Percentiles rank a stretch among this genome's conserved stretches.
These are phyloP conservation scores for Petunia secreta DNA, from an alignment of 257 asterid genomes.

Conservation along the genomic window DNA sequence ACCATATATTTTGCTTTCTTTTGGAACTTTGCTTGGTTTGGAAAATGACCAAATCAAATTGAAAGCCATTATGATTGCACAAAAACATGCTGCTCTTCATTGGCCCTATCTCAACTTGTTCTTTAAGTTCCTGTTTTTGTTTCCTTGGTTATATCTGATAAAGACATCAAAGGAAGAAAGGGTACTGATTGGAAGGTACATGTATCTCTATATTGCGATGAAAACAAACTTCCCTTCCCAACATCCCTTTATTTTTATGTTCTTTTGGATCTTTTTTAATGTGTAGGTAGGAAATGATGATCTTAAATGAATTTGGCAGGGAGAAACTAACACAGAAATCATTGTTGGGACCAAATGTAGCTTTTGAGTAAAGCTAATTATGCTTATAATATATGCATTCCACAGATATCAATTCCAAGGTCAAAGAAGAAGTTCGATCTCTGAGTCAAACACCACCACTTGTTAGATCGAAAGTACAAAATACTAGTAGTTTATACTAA, in stretches of 20 bases:
- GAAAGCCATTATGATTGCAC: slow-evolving; percentile 75
- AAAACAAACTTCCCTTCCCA: slow-evolving; percentile 17
- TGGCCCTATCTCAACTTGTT: slow-evolving; percentile 85
- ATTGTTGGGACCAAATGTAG: slow-evolving; percentile 52
- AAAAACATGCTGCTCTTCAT: slow-evolving; percentile 59
- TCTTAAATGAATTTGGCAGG: slow-evolving; percentile 25
- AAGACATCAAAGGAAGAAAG: slow-evolving; percentile 50
- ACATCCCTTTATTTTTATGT: slow-evolving; percentile 21
- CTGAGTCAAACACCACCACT: slow-evolving; percentile 55
- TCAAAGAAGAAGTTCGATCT: slow-evolving; percentile 52
- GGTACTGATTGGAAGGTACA: slow-evolving; percentile 40
- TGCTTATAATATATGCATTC: slow-evolving; percentile 48
- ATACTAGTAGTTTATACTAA: slow-evolving; percentile 20
- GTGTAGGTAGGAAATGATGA: slow-evolving; percentile 34
- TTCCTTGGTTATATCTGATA: slow-evolving; percentile 57
- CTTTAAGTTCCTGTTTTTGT: slow-evolving; percentile 52
- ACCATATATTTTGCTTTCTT: slow-evolving; percentile 33
- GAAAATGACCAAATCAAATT: slow-evolving; percentile 61
- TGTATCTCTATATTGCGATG: slow-evolving; percentile 12
- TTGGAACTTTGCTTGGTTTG: slow-evolving; percentile 59
- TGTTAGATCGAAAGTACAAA: slow-evolving; percentile 39
- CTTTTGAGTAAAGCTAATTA: slow-evolving; percentile 68
- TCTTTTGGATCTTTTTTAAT: background rate
- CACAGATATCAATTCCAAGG: slow-evolving; percentile 41
- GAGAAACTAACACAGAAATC: slow-evolving; percentile 36